These are phyloP conservation scores for Fusarium sp. DNA, from an alignment of 2,329 filamentous ascomycete species.

Conservation along the genomic window DNA sequence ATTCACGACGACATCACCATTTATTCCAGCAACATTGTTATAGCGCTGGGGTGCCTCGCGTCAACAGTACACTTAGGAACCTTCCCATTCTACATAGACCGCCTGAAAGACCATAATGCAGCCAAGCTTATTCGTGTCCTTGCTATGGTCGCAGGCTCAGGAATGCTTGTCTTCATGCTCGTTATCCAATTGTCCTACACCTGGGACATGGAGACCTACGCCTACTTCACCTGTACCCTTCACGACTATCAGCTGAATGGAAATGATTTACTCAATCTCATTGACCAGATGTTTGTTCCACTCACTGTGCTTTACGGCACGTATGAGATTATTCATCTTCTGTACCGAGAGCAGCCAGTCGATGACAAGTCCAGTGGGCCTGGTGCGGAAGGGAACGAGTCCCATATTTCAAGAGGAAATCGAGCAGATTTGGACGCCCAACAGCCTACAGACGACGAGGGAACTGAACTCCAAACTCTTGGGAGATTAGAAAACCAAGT, in stretches of 20 bases:
- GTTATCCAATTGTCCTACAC: neutral
- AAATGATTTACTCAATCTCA: rapidly evolving
- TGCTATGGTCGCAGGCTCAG: neutral
- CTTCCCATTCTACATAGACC: neutral
- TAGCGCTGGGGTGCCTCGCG: neutral
- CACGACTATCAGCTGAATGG: neutral
- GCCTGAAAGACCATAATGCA: neutral
- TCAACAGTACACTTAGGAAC: neutral
- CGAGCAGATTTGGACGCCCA: rapidly evolving
- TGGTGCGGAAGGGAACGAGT: rapidly evolving
- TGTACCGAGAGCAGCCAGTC: neutral
- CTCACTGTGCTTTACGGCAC: neutral
- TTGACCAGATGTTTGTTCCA: neutral
- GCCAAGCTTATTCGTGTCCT: neutral
- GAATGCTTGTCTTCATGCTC: neutral
- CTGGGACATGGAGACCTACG: neutral
- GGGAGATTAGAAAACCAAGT: neutral
- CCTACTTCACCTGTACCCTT: neutral
- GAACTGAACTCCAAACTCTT: neutral
- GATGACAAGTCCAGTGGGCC: neutral
- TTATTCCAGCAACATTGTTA: conserved; percentile 3
- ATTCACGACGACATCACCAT: conserved; percentile 2
- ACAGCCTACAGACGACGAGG: rapidly evolving
- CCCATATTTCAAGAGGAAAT: neutral
- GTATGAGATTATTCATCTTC: neutral